Evolutionary conservation across 2,329 filamentous ascomycete genomes (phyloP).

Genomic region (Emergomyces orientalis): DNA sequence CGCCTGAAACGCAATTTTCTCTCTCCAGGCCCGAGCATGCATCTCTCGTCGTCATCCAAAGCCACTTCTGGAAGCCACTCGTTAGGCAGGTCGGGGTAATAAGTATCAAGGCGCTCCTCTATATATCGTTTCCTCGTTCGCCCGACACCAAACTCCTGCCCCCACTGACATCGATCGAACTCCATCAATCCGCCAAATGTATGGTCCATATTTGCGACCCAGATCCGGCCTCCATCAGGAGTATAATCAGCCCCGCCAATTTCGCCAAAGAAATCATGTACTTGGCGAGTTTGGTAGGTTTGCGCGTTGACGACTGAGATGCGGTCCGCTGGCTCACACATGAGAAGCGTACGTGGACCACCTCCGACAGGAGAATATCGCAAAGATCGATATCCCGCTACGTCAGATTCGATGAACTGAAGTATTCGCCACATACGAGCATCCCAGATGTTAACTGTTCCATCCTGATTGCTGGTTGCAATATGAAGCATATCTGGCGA

Average conservation of each 20-base stretch:
- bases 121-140: conserved; percentile 13
- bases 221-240: conserved; percentile 34
- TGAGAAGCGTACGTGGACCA: conserved; percentile 34
- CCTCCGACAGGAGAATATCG: conserved; percentile 38
- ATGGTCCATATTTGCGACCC: conserved; percentile 37
- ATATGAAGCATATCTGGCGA: conserved; percentile 40
- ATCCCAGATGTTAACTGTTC: conserved; percentile 40
- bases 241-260: conserved; percentile 37
- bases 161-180: conserved; percentile 34
- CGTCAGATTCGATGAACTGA: conserved; percentile 35
- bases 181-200: conserved; percentile 39
- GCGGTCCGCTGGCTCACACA: conserved; percentile 38
- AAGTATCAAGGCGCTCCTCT: conserved; percentile 16
- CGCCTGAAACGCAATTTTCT: conserved; percentile 27
- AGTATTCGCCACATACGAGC: conserved; percentile 34
- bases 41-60: conserved; percentile 29
- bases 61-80: conserved; percentile 31
- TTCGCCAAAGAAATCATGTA: conserved; percentile 40
- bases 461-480: conserved; percentile 40
- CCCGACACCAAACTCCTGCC: conserved; percentile 24
- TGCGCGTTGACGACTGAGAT: conserved; percentile 38
- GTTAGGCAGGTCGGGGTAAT: conserved; percentile 26
- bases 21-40: conserved; percentile 28
- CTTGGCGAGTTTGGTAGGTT: conserved; percentile 34
- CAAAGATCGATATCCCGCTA: conserved; percentile 37